A percentile compares a stretch with the other conserved stretches of the same genome.
Conservation (phyloP, 2,329 filamentous ascomycete species). For the Beauveria sp. region DNA sequence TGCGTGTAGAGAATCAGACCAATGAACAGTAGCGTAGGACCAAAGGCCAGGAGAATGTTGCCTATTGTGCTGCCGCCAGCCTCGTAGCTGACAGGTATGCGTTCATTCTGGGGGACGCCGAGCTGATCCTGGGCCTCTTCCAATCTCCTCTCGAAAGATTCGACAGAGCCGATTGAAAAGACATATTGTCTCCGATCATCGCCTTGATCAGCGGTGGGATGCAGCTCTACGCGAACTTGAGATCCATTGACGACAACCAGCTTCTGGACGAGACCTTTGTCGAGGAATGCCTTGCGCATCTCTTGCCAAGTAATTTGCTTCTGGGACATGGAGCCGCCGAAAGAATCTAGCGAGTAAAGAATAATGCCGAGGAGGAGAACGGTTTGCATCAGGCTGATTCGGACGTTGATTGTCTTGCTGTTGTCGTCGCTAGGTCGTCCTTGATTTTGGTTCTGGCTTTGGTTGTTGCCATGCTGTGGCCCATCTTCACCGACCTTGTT, state of each 20-base stretch:
- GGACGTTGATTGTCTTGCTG: conserved; percentile 26
- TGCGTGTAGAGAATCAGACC: conserved; percentile 75
- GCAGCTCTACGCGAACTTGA: conserved; percentile 71
- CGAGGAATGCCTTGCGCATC: conserved; percentile 84
- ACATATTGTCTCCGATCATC: conserved; percentile 54
- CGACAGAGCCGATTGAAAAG: conserved; percentile 91
- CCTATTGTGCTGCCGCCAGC: conserved; percentile 68
- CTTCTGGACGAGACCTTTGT: conserved; percentile 93
- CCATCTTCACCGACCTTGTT: conserved; percentile 14
- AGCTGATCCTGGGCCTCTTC: conserved; percentile 85
- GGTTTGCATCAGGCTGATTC: conserved; percentile 28
- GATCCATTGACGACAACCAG: conserved; percentile 67
- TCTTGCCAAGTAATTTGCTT: conserved; percentile 96
- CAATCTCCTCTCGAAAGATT: conserved; percentile 82
- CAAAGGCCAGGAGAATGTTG: conserved; percentile 69
- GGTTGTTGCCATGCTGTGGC: not conserved
- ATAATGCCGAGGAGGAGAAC: conserved; percentile 45
- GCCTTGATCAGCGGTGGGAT: conserved; percentile 63
- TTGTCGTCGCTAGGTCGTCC: conserved; percentile 15
- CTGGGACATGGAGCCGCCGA: conserved; percentile 36
- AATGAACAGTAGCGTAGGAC: conserved; percentile 79
- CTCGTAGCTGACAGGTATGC: conserved; percentile 86
- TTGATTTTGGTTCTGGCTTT: conserved; percentile 12
- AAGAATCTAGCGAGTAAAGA: conserved; percentile 34
- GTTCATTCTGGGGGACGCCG: conserved; percentile 75